Percentiles rank a stretch among this genome's conserved stretches.
Conservation (phyloP, 345 rosid species). For the Abelmoschus esculentus region DNA sequence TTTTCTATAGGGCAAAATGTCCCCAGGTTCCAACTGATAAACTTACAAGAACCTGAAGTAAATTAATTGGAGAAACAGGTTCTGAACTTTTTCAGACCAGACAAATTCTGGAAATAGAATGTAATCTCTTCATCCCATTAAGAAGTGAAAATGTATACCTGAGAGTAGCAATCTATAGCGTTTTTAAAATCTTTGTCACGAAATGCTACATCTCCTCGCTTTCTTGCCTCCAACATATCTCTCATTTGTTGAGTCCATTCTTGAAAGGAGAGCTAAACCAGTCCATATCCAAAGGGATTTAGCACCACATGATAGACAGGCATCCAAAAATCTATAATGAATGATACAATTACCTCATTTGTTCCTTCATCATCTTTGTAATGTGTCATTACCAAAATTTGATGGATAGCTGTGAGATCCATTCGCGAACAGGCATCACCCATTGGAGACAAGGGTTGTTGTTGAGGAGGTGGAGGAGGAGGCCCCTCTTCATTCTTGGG, state of each 20-base stretch:
- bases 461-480: background rate
- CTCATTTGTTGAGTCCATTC: slow-evolving; percentile 92
- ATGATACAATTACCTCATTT: slow-evolving; percentile 50
- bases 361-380: slow-evolving; percentile 89
- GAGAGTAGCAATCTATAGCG: slow-evolving; percentile 75
- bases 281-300: slow-evolving; percentile 7
- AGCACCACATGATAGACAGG: slow-evolving; percentile 3
- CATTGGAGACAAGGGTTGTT: slow-evolving; percentile 51
- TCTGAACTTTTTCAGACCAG: too few species aligned
- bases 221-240: slow-evolving; percentile 84
- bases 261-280: slow-evolving; percentile 70
- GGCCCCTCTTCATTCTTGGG: too few species aligned
- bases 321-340: background rate
- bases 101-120: too few species aligned
- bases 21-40: too few species aligned
- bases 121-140: too few species aligned
- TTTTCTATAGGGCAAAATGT: too few species aligned
- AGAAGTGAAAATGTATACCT: slow-evolving; percentile 33
- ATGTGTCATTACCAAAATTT: slow-evolving; percentile 60
- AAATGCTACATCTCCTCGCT: slow-evolving; percentile 79
- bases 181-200: slow-evolving; percentile 54
- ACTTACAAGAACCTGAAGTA: too few species aligned
- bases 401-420: slow-evolving; percentile 86
- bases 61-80: too few species aligned
- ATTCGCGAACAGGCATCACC: slow-evolving; percentile 75